Evolutionary conservation across 1,139 yeast genomes (phyloP).

Genomic region (Suhomyces atakaporum): DNA sequence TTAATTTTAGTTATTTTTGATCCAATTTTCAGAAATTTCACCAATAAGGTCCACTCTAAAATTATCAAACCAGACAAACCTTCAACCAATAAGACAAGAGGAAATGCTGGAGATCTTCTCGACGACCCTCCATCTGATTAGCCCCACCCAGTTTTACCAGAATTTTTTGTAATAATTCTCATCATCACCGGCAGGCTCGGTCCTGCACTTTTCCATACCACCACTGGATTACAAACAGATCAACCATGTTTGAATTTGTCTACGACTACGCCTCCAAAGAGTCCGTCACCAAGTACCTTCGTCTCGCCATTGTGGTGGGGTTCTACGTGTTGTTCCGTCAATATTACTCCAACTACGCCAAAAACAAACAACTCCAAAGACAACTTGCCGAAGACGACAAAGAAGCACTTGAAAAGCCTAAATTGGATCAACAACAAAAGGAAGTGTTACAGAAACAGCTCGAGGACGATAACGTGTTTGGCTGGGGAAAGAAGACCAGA

Average conservation of each 20-base stretch:
- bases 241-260: conserved; percentile 34
- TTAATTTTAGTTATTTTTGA: too few species aligned
- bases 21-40: too few species aligned
- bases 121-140: too few species aligned
- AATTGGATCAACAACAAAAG: conserved; percentile 33
- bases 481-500: conserved; percentile 80
- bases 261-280: conserved; percentile 41
- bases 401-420: conserved; percentile 38
- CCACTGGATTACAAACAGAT: too few species aligned
- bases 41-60: too few species aligned
- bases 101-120: too few species aligned
- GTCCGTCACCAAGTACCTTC: conserved; percentile 38
- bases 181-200: conserved; percentile 2
- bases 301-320: conserved; percentile 38
- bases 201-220: conserved; percentile 12
- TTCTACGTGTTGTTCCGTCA: conserved; percentile 40
- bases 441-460: conserved; percentile 33
- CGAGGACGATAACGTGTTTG: conserved; percentile 54
- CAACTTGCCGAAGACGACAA: conserved; percentile 53
- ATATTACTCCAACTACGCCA: conserved; percentile 44
- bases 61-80: too few species aligned
- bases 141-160: too few species aligned
- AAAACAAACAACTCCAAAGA: conserved; percentile 51
- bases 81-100: too few species aligned
- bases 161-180: too few species aligned